Percentiles rank a stretch among this genome's conserved stretches.
These are phyloP conservation scores for Bipolaris sorokiniana DNA, from an alignment of 2,329 filamentous ascomycete genomes.

Conservation along the genomic window DNA sequence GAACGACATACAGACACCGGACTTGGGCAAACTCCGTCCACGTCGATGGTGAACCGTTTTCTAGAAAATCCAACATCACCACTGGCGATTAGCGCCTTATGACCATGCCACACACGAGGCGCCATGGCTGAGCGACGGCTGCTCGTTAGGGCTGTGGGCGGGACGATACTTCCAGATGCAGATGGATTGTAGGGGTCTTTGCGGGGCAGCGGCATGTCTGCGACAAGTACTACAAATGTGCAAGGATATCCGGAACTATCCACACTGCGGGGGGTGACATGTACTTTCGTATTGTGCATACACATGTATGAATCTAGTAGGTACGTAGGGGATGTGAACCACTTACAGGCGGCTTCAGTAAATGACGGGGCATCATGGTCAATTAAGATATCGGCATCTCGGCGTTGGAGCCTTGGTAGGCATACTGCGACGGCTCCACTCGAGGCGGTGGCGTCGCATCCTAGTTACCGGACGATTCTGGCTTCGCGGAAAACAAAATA, in stretches of 20 bases:
- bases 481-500: conserved; percentile 1
- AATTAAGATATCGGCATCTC: conserved; percentile 3
- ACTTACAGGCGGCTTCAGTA: background rate
- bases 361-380: background rate
- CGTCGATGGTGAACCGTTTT: too few species aligned
- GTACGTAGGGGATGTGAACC: too few species aligned
- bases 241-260: background rate
- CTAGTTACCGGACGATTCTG: conserved; percentile 5
- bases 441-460: conserved; percentile 5
- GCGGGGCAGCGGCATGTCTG: background rate
- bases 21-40: too few species aligned
- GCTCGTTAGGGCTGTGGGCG: too few species aligned
- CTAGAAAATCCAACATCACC: too few species aligned
- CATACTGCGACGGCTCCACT: conserved; percentile 10
- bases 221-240: background rate
- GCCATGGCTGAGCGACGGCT: too few species aligned
- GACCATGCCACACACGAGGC: too few species aligned
- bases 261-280: background rate
- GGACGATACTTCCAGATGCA: too few species aligned
- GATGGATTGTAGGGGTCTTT: background rate
- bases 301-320: too few species aligned
- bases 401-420: background rate
- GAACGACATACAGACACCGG: too few species aligned
- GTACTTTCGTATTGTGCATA: background rate
- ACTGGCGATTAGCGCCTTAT: too few species aligned